Evolutionary conservation across 495 filamentous ascomycete genomes (phyloP).

Genomic region (Neurospora sp.): DNA sequence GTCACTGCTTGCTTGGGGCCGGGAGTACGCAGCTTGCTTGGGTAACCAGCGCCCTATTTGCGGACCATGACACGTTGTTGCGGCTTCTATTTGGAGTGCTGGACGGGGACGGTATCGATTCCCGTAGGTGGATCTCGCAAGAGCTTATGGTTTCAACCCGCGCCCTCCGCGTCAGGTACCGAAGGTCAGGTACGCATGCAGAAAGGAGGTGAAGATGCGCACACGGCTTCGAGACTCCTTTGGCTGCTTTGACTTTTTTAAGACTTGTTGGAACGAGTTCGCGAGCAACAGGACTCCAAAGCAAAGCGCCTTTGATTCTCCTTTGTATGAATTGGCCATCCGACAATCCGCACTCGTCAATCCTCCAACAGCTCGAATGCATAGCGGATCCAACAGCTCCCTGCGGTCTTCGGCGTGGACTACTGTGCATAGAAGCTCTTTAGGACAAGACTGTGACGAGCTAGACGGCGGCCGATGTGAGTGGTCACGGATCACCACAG

Average conservation of each 20-base stretch:
- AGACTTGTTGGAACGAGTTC: background rate
- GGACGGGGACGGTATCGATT: background rate
- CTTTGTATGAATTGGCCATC: background rate
- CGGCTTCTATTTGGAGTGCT: background rate
- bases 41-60: background rate
- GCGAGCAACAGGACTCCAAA: background rate
- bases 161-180: background rate
- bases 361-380: background rate
- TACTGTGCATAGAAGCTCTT: background rate
- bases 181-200: background rate
- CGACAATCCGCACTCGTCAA: background rate
- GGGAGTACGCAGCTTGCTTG: background rate
- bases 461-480: slow-evolving; percentile 1
- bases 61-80: background rate
- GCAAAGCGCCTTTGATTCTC: background rate
- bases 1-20: background rate
- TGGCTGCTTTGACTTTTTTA: background rate
- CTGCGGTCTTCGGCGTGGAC: background rate
- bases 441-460: background rate
- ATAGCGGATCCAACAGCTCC: background rate
- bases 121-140: background rate
- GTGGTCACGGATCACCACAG: slow-evolving; percentile 8
- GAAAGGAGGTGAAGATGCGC: background rate
- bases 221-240: background rate
- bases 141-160: background rate